A percentile compares a stretch with the other conserved stretches of the same genome.
Conservation (phyloP, 768 basidiomycete species). For the Auriculariales sp. region DNA sequence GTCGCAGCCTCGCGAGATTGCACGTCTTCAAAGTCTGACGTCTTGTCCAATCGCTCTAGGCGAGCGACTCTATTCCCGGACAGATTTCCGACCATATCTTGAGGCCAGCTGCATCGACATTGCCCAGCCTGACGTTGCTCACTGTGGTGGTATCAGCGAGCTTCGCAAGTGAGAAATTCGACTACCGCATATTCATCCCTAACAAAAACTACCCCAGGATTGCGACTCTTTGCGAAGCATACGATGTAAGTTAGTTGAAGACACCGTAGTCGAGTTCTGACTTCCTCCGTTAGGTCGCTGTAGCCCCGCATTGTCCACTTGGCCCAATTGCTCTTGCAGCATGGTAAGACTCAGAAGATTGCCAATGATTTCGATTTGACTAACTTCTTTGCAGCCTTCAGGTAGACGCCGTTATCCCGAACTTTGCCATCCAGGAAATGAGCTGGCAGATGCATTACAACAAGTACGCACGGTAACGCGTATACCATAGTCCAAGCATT, state of each 20-base stretch:
- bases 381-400: not conserved
- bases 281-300: not conserved
- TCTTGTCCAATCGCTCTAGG: constrained; percentile 50
- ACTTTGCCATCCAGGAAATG: constrained; percentile 39
- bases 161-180: constrained; percentile 18
- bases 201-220: constrained; percentile 22
- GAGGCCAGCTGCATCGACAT: constrained; percentile 52
- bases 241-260: constrained; percentile 41
- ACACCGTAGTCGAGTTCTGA: constrained; percentile 5
- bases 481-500: not conserved
- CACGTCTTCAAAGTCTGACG: constrained; percentile 37
- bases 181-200: not conserved
- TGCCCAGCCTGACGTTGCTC: constrained; percentile 51
- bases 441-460: constrained; percentile 62
- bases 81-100: constrained; percentile 51
- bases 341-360: constrained; percentile 54
- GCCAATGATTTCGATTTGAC: too few relatives aligned
- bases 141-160: constrained; percentile 49
- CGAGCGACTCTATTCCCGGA: constrained; percentile 46
- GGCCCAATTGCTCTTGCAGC: constrained; percentile 62
- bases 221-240: constrained; percentile 44
- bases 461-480: constrained; percentile 14
- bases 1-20: constrained; percentile 44
- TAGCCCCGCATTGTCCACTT: constrained; percentile 56
- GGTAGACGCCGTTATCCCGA: not conserved